Evolutionary conservation across 805 yeast species (phyloP), one percentile per base, ranked within the genome.

Genomic region (Kuraishia piskuri): DNA sequence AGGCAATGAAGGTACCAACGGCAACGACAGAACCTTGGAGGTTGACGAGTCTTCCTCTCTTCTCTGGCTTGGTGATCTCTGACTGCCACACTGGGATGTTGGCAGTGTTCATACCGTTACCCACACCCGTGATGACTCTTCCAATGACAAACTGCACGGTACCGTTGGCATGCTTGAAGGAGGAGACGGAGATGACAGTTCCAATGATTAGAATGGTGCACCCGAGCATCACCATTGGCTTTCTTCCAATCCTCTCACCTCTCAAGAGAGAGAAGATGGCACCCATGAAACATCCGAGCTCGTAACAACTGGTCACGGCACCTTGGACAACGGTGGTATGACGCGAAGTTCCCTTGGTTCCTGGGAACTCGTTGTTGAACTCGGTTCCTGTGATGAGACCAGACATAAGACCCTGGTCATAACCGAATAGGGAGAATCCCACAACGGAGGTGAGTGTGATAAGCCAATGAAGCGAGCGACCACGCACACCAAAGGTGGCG

Each of bases 391-490:
- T 73, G 52, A 83, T 77, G 49, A 82, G 66, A 59, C 82, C 79
- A 26, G 86, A 76, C 90, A 86, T 85, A 51, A 86, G 78, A 64
- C 92, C 92, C 66, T 86, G 92, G 63, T 86, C 90, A 61, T 84
- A 86, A 54, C 92, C 92, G 61, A 86, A 86, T 52, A 86, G 74
- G 8, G 82, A 75, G 66, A 85, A 84, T 1, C 87, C 90, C 40
- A 76, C 66, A 51, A 82, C 82, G 51, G 91, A 86, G 48, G 82
- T 75, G 51, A 78, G 71, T 6, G 91, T 78, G 52, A 80, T 70
- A 19, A 75, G 62, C 24, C 65, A 61, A 56, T 80, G 72, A 48
- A 81, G 76, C 25, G 70, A 66, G 58, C 77, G 74, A 55, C 91
- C 91, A 46, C 67, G 63, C 9, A 82, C 66, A 21, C 88, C 88